These are phyloP conservation scores for Psilocybe tampanensis DNA, from an alignment of 768 basidiomycete species.

Conservation along the genomic window DNA sequence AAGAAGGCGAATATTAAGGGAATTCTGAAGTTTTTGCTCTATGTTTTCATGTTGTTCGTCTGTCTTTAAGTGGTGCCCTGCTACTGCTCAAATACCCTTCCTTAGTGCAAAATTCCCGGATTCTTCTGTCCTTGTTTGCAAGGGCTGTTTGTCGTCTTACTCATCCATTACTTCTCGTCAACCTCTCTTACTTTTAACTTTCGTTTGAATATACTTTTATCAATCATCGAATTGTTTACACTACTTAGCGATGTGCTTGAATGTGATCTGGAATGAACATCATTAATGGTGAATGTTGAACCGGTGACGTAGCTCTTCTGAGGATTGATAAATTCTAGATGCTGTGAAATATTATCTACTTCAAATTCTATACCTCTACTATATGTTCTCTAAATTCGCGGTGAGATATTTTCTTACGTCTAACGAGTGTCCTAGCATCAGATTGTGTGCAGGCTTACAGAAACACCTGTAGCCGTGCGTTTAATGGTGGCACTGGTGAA, in stretches of 20 bases:
- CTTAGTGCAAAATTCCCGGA: slow-evolving; percentile 11
- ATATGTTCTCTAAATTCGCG: neutral
- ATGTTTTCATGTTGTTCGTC: slow-evolving; percentile 4
- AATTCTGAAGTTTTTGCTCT: neutral
- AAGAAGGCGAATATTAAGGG: slow-evolving; percentile 36
- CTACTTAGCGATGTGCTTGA: slow-evolving; percentile 22
- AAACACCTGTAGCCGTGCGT: slow-evolving; percentile 41
- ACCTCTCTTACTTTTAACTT: slow-evolving; percentile 12
- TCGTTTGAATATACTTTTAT: slow-evolving; percentile 21
- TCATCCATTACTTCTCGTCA: neutral
- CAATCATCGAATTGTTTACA: slow-evolving; percentile 27
- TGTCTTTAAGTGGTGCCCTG: slow-evolving; percentile 14
- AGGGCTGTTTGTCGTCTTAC: neutral
- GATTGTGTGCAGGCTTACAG: slow-evolving; percentile 43
- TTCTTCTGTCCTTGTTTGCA: slow-evolving; percentile 5
- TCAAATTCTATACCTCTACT: neutral
- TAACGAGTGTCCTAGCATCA: slow-evolving; percentile 14
- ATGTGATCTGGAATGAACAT: neutral
- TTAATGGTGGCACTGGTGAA: slow-evolving; percentile 33
- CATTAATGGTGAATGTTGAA: too few relatives aligned
- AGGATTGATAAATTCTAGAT: too few relatives aligned
- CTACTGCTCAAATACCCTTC: slow-evolving; percentile 23
- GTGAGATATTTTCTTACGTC: too few relatives aligned
- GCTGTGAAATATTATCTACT: neutral
- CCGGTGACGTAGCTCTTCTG: too few relatives aligned